Conservation (phyloP, 148 eudicot species). For the Rhododendron molle region DNA sequence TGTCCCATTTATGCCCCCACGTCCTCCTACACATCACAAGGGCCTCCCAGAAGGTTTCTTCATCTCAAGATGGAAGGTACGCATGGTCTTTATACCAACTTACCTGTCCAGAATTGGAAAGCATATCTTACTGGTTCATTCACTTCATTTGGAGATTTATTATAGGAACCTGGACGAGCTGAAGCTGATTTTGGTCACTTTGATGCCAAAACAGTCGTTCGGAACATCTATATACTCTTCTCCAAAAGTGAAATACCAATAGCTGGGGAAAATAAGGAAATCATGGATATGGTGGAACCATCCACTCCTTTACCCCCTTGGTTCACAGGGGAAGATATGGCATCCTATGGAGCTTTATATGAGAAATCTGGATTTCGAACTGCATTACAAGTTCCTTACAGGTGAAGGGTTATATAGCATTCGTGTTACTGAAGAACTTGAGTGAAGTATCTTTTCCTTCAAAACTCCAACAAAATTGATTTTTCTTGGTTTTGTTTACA, state of each 20-base stretch:
- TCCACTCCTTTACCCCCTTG: conserved; percentile 31
- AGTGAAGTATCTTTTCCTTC: neutral
- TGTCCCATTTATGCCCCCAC: conserved; percentile 29
- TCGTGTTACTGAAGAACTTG: neutral
- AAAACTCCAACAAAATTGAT: neutral
- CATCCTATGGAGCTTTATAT: conserved; percentile 27
- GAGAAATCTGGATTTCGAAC: conserved; percentile 41
- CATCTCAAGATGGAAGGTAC: conserved; percentile 33
- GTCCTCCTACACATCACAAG: neutral
- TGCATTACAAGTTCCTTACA: conserved; percentile 39
- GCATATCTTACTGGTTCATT: neutral
- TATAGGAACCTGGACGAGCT: conserved; percentile 36
- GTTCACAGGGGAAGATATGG: conserved; percentile 41
- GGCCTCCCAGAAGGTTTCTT: conserved; percentile 43
- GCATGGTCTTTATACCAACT: neutral
- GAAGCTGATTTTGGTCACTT: conserved; percentile 38
- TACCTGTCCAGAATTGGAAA: neutral
- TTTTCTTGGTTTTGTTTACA: neutral
- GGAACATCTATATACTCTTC: conserved; percentile 37
- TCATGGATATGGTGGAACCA: conserved; percentile 39
- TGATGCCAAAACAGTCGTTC: conserved; percentile 32
- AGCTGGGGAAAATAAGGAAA: conserved; percentile 30
- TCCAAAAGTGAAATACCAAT: conserved; percentile 34
- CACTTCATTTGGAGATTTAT: neutral
- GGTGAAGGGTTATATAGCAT: conserved; percentile 13